phyloP scores from a whole-genome alignment of 768 basidiomycete genomes.

The Kwoniella europaea region DNA sequence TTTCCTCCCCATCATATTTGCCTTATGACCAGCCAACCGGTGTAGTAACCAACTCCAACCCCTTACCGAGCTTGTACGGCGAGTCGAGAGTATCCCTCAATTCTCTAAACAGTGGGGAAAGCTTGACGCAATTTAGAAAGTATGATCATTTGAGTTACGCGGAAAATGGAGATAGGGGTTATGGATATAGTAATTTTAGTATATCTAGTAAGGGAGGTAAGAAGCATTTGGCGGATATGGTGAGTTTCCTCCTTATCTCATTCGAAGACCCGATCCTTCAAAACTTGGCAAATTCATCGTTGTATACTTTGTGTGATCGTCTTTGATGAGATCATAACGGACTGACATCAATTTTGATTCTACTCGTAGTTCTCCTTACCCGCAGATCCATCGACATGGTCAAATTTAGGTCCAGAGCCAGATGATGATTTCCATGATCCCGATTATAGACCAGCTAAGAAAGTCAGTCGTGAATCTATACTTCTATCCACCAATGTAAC shows the following conservation, averaged over 20 bases:
- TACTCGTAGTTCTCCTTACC: conserved; percentile 47
- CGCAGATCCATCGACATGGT: conserved; percentile 51
- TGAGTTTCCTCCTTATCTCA: conserved; percentile 19
- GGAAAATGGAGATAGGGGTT: conserved; percentile 21
- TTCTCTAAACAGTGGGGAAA: conserved; percentile 37
- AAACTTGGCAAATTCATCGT: no score
- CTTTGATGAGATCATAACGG: background rate
- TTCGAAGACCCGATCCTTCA: no score
- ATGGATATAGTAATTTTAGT: conserved; percentile 38
- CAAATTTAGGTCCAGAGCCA: conserved; percentile 49
- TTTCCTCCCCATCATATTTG: conserved; percentile 36
- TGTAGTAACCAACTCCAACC: conserved; percentile 15
- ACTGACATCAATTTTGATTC: background rate
- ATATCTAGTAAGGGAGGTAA: conserved; percentile 49
- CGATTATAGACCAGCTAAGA: conserved; percentile 23
- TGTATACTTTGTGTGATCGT: no score
- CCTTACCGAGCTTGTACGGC: conserved; percentile 37
- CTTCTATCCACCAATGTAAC: background rate
- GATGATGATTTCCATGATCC: conserved; percentile 58
- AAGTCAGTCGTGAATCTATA: background rate
- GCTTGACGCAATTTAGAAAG: conserved; percentile 44
- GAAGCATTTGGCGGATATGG: conserved; percentile 46
- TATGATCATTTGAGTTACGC: conserved; percentile 30
- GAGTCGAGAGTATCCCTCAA: conserved; percentile 37
- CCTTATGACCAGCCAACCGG: conserved; percentile 33